Evolutionary conservation across 2,329 filamentous ascomycete species (phyloP), one percentile per base, ranked within the genome.

Genomic region (Diaporthe capsici): DNA sequence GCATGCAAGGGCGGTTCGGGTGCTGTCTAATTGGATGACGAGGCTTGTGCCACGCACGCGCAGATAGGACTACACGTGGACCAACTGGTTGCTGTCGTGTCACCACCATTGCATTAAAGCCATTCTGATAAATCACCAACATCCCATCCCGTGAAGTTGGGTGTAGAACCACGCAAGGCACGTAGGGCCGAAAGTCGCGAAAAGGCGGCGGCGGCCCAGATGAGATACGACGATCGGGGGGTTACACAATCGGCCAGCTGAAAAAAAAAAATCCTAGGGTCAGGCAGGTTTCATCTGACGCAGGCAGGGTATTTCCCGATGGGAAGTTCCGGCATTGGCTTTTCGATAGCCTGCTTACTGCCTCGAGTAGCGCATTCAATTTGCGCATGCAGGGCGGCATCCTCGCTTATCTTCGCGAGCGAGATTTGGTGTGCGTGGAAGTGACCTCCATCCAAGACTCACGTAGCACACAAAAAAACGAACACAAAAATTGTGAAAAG

Each of bases 271-370:
- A 5, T n/a, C 31, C 31, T 13, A 39, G 31, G 47, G 39, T 13
- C 65, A 53, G 25, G 63, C 65, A 53, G 25, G 63, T 39, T 51
- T 68, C 47, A 70, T 28, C 65, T 37, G 22, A 42, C 34, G 49
- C 47, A 20, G 44, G 63, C 47, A 20, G 44, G 63, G 13, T 25
- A 20, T 20, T 13, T 53, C n/a, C 49, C 49, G 25, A 39, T 28
- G 65, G 65, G n/a, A 42, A 55, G 15, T 70, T 55, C 65, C 65
- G 65, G 15, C 31, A 55, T 22, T 70, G 65, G 65, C n/a, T 55
- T 55, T 42, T 55, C 49, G 34, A 70, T 55, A 70, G 49, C n/a
- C 47, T 70, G 47, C 47, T 68, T 28, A 68, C 65, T 68, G 65
- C 47, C n/a, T 70, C 2, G 34, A 20, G 51, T 55, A 70, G 65